A percentile compares a stretch with the other conserved stretches of the same genome.
Conservation (phyloP, 208 protist species). For the Trypanosoma vivax region DNA sequence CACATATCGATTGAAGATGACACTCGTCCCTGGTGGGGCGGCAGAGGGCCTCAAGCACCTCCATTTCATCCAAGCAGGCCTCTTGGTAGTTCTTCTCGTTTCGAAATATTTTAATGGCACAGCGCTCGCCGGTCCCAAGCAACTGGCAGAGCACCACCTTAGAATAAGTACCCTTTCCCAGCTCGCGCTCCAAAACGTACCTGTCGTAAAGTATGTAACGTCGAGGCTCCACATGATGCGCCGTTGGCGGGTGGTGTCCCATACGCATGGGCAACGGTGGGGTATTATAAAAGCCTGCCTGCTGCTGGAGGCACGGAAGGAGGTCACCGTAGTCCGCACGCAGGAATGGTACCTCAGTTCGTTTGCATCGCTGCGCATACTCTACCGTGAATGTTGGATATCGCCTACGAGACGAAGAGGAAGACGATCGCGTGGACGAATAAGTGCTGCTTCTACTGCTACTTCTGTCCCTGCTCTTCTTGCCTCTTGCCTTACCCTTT, state of each 20-base stretch:
- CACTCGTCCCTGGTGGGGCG: conserved; percentile 8
- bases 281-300: background rate
- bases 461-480: no score
- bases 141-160: conserved; percentile 60
- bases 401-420: conserved; percentile 21
- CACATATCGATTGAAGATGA: no score
- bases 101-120: conserved; percentile 77
- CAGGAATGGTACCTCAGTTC: conserved; percentile 47
- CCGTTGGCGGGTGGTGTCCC: background rate
- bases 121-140: conserved; percentile 16
- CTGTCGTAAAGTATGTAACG: conserved; percentile 56
- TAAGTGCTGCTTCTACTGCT: background rate
- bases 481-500: no score
- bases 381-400: conserved; percentile 56
- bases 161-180: conserved; percentile 79
- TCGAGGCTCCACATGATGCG: background rate
- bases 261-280: background rate
- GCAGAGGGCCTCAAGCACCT: conserved; percentile 33
- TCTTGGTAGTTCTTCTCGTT: conserved; percentile 57
- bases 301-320: conserved; percentile 1
- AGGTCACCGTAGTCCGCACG: conserved; percentile 10
- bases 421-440: background rate
- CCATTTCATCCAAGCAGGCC: conserved; percentile 70
- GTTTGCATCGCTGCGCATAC: conserved; percentile 38
- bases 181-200: conserved; percentile 44